Evolutionary conservation across 1,139 yeast species (phyloP).

Genomic region (Saccharomyces uvarum): DNA sequence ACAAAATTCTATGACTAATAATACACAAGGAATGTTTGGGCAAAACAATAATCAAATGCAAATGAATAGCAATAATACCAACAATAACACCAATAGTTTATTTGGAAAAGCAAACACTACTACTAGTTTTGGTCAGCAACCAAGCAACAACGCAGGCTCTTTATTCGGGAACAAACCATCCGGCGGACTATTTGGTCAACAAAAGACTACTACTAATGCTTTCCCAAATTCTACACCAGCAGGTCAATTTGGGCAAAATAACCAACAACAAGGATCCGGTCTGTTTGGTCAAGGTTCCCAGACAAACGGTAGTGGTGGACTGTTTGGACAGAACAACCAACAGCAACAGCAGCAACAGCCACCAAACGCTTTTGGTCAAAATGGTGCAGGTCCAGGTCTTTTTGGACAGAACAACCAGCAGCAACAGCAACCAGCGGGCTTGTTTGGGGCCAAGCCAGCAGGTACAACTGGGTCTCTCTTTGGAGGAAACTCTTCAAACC

Average conservation of each 20-base stretch:
- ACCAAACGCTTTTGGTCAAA: neutral
- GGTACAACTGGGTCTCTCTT: conserved; percentile 29
- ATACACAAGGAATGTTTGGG: conserved; percentile 29
- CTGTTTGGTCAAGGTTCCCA: conserved; percentile 22
- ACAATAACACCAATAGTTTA: conserved; percentile 20
- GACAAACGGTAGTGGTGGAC: conserved; percentile 21
- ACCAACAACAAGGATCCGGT: conserved; percentile 14
- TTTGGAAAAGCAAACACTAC: conserved; percentile 27
- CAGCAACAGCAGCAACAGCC: conserved; percentile 1
- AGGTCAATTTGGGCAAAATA: conserved; percentile 28
- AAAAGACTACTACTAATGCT: conserved; percentile 13
- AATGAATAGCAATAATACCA: conserved; percentile 7
- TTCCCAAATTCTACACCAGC: conserved; percentile 13
- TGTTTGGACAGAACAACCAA: conserved; percentile 25
- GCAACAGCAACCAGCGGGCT: conserved; percentile 19
- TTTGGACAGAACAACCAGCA: conserved; percentile 10
- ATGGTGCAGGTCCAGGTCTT: neutral
- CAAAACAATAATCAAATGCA: conserved; percentile 13
- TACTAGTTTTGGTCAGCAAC: conserved; percentile 8
- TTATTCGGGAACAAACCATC: conserved; percentile 29
- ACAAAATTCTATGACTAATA: conserved; percentile 16
- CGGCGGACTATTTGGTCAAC: conserved; percentile 7
- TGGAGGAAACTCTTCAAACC: conserved; percentile 22
- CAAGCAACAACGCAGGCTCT: conserved; percentile 21
- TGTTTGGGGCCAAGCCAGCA: conserved; percentile 29